Base-by-base conservation (phyloP, 2,329 filamentous ascomycete genomes). In the Alternaria burnsii region DNA sequence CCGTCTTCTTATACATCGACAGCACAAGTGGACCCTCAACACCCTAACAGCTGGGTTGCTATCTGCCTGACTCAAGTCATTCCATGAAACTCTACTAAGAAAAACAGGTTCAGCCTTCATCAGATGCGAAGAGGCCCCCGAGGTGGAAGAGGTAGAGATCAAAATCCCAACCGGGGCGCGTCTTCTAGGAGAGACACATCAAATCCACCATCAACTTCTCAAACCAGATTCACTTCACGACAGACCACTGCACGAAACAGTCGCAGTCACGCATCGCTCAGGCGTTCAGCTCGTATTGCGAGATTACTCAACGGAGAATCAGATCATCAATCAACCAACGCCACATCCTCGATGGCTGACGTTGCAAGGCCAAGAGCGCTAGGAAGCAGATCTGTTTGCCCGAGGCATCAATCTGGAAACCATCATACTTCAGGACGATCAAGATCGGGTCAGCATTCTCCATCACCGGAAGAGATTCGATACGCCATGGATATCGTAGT, bases 401-500 rank as follows among this genome's bases (percentile, higher is more conserved):
- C 75, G 58, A 69, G 72, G 55, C 73, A 71, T 62, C 70, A 71
- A 53, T 58, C 63, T 46, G 63, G 62, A 59, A 67, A 66, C 56
- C 58, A 58, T 56, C 71, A 65, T 55, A 63, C 59, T 30, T 64
- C 65, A 47, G 66, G 60, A 46, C 69, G 69, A 44, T 70, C 73
- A 59, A 70, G 72, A 63, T 67, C 72, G 36, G 67, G 60, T 30
- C 70, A 69, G 36, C 62, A 66, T 46, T 66, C 69, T 11, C 34
- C 65, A 48, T 71, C 73, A 10, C 68, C 71, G 52, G 71, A 72
- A 41, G 73, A 76, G 14, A 76, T 76, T 20, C 62, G 67, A 22
- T 79, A 78, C 71, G 71, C 66, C 52, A 79, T 79, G 77, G 77
- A 79, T 54, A 74, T 79, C 34, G 63, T 78, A 16, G 71, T 78